Evolutionary conservation across 2,329 filamentous ascomycete genomes (phyloP).

Genomic region (Arthrobotrys pseudoclavata): DNA sequence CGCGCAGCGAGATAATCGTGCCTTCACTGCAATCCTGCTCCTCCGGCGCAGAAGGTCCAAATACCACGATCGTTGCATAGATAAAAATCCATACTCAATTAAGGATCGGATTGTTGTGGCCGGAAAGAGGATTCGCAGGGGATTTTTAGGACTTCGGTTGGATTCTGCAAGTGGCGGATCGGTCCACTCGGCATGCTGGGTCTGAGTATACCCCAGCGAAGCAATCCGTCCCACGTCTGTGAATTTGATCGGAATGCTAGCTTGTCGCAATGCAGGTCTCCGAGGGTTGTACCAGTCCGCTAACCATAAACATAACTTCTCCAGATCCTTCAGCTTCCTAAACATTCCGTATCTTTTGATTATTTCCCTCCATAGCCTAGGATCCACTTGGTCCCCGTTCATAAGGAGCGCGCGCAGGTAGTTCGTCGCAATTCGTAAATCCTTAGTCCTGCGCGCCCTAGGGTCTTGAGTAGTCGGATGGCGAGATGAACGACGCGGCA

Average conservation of each 20-base stretch:
- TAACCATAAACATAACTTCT: constrained; percentile 59
- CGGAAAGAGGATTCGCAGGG: constrained; percentile 61
- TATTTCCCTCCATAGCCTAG: constrained; percentile 61
- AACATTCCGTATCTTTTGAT: constrained; percentile 62
- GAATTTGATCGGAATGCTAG: constrained; percentile 48
- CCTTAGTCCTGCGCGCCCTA: constrained; percentile 47
- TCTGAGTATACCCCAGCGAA: constrained; percentile 38
- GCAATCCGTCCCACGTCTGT: constrained; percentile 44
- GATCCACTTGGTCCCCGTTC: constrained; percentile 60
- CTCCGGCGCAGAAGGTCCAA: constrained; percentile 27
- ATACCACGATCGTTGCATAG: constrained; percentile 49
- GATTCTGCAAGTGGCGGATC: constrained; percentile 38
- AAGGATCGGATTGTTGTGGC: constrained; percentile 55
- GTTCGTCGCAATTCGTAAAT: constrained; percentile 55
- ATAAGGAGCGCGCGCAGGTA: constrained; percentile 59
- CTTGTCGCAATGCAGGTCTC: constrained; percentile 34
- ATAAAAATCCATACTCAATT: constrained; percentile 63
- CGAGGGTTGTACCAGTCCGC: constrained; percentile 63
- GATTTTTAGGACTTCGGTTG: constrained; percentile 51
- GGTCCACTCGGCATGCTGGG: constrained; percentile 30
- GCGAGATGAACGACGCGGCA: constrained; percentile 56
- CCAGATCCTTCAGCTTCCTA: constrained; percentile 61
- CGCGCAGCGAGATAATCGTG: constrained; percentile 36
- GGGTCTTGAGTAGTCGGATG: constrained; percentile 55
- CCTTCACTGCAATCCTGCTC: constrained; percentile 15